Evolutionary conservation across 1,139 yeast genomes (phyloP).

Genomic region (Zygosaccharomyces pseudobailii): DNA sequence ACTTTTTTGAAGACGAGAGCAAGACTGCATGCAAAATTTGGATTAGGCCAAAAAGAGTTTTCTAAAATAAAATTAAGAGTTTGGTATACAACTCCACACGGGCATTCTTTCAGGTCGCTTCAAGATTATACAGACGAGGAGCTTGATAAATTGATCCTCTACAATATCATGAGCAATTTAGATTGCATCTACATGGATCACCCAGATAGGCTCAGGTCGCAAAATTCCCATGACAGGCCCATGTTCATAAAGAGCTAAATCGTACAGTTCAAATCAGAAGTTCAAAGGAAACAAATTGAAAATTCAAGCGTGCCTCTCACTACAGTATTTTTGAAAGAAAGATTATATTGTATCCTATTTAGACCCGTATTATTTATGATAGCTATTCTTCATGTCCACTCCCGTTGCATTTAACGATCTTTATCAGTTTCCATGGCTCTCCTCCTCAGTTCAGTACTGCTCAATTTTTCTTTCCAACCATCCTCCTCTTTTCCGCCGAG

Average conservation of each 20-base stretch:
- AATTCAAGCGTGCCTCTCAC: too few relatives aligned
- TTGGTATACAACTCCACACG: constrained; percentile 26
- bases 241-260: constrained; percentile 32
- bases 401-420: not conserved
- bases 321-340: not conserved
- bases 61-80: constrained; percentile 61
- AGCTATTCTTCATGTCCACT: not conserved
- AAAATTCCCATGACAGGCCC: constrained; percentile 34
- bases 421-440: constrained; percentile 1
- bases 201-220: constrained; percentile 57
- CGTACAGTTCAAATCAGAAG: not conserved
- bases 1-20: constrained; percentile 56
- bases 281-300: too few relatives aligned
- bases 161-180: constrained; percentile 48
- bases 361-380: not conserved
- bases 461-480: constrained; percentile 67
- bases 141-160: constrained; percentile 46
- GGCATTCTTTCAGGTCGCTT: constrained; percentile 43
- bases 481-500: constrained; percentile 60
- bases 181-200: constrained; percentile 75
- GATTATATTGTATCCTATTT: not conserved
- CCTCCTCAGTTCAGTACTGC: constrained; percentile 58
- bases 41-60: constrained; percentile 75
- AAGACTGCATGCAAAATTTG: constrained; percentile 63
- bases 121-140: constrained; percentile 39